Conservation (phyloP, 1,139 yeast genomes). For the Pichia sp. region DNA sequence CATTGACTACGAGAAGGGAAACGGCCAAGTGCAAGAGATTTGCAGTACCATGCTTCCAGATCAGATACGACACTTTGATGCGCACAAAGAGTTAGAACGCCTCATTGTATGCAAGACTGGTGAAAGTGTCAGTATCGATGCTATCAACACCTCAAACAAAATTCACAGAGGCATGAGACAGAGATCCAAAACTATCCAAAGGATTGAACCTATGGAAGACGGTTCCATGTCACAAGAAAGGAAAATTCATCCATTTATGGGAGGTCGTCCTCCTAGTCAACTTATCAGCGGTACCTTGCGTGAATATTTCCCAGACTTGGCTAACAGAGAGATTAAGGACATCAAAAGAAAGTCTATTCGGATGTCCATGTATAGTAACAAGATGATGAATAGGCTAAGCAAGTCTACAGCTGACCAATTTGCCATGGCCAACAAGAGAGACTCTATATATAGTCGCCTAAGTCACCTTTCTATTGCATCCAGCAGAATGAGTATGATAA, state of each 20-base stretch:
- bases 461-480: slow-evolving; percentile 14
- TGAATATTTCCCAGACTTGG: slow-evolving; percentile 87
- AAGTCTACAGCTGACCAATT: not conserved
- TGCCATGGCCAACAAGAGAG: slow-evolving; percentile 29
- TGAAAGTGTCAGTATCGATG: slow-evolving; percentile 59
- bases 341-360: slow-evolving; percentile 78
- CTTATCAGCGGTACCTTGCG: slow-evolving; percentile 83
- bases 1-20: not conserved
- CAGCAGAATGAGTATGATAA: slow-evolving; percentile 24
- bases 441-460: slow-evolving; percentile 19
- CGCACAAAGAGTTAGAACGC: slow-evolving; percentile 25
- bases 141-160: slow-evolving; percentile 55
- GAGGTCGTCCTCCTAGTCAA: slow-evolving; percentile 92
- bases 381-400: slow-evolving; percentile 13
- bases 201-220: not conserved
- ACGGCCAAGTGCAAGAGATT: not conserved
- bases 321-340: slow-evolving; percentile 61
- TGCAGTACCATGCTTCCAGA: not conserved
- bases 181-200: slow-evolving; percentile 2
- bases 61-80: not conserved
- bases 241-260: slow-evolving; percentile 49
- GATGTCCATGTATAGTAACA: slow-evolving; percentile 25
- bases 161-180: slow-evolving; percentile 15
- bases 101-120: slow-evolving; percentile 61
- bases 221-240: slow-evolving; percentile 29